Evolutionary conservation across 2,329 filamentous ascomycete species (phyloP).

Genomic region (Colletotrichum magnum): DNA sequence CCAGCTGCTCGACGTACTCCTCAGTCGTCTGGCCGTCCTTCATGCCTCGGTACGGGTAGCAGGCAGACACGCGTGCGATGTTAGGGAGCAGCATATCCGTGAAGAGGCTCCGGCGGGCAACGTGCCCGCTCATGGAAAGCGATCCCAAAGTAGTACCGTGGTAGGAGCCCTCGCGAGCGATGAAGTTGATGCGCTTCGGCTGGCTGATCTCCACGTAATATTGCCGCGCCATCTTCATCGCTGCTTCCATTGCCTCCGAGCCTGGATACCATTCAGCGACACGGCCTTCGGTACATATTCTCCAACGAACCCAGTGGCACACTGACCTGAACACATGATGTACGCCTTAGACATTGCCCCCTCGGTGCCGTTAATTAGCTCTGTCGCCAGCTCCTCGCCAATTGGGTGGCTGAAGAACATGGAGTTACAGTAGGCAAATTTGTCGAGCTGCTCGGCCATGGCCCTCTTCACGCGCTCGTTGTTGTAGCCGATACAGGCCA

Average conservation of each 20-base stretch:
- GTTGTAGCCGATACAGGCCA: slow-evolving; percentile 79
- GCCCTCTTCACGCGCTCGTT: slow-evolving; percentile 72
- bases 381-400: slow-evolving; percentile 52
- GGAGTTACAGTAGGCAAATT: slow-evolving; percentile 62
- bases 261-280: slow-evolving; percentile 47
- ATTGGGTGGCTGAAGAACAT: slow-evolving; percentile 64
- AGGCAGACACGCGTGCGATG: slow-evolving; percentile 74
- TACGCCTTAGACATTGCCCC: slow-evolving; percentile 55
- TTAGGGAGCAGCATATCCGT: slow-evolving; percentile 71
- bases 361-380: slow-evolving; percentile 55
- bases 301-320: neutral
- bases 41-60: slow-evolving; percentile 75
- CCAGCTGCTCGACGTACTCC: slow-evolving; percentile 67
- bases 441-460: slow-evolving; percentile 70
- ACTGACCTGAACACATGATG: slow-evolving; percentile 47
- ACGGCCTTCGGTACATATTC: neutral
- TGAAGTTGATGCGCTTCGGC: slow-evolving; percentile 71
- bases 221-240: slow-evolving; percentile 65
- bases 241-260: slow-evolving; percentile 65
- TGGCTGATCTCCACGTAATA: slow-evolving; percentile 62
- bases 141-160: slow-evolving; percentile 81
- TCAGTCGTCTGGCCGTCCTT: slow-evolving; percentile 65
- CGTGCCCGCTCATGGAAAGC: slow-evolving; percentile 75
- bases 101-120: slow-evolving; percentile 71
- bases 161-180: slow-evolving; percentile 77